A percentile compares a stretch with the other conserved stretches of the same genome.
Conservation (phyloP, 2,329 filamentous ascomycete genomes). For the Verticillium longisporum region DNA sequence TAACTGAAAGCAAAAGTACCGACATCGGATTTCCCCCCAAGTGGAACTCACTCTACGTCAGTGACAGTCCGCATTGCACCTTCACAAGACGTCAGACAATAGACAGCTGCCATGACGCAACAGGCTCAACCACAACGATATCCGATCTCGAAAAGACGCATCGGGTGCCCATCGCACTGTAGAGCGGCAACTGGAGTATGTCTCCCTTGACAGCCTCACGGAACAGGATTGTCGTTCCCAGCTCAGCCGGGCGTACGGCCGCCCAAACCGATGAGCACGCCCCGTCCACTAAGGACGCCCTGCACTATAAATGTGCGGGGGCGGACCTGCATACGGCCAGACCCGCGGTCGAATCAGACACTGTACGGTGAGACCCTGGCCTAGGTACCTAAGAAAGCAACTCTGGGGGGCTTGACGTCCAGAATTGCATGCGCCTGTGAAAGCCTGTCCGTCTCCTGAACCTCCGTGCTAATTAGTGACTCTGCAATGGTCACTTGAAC, state of each 20-base stretch:
- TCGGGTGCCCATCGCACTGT: too few species aligned
- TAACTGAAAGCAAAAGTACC: not conserved
- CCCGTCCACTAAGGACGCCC: not conserved
- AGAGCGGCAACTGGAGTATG: too few species aligned
- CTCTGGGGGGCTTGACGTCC: too few species aligned
- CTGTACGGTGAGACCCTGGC: not conserved
- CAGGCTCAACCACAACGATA: not conserved
- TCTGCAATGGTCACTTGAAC: too few species aligned
- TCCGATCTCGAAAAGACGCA: too few species aligned
- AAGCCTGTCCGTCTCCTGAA: too few species aligned
- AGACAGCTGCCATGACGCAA: not conserved
- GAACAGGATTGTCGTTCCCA: not conserved
- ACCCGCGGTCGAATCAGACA: constrained; percentile 1
- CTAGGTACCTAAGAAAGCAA: not conserved
- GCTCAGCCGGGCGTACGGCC: not conserved
- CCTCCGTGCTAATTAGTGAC: too few species aligned
- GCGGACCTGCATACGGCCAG: not conserved
- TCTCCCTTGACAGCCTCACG: not conserved
- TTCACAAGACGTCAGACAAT: not conserved
- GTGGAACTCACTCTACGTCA: not conserved
- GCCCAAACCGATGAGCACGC: too few species aligned
- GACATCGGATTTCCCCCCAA: not conserved
- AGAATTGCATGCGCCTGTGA: too few species aligned
- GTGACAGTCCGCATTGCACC: not conserved
- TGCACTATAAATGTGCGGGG: not conserved